Conservation (phyloP, 169 alveolate species). For the Plasmodium gaboni region DNA sequence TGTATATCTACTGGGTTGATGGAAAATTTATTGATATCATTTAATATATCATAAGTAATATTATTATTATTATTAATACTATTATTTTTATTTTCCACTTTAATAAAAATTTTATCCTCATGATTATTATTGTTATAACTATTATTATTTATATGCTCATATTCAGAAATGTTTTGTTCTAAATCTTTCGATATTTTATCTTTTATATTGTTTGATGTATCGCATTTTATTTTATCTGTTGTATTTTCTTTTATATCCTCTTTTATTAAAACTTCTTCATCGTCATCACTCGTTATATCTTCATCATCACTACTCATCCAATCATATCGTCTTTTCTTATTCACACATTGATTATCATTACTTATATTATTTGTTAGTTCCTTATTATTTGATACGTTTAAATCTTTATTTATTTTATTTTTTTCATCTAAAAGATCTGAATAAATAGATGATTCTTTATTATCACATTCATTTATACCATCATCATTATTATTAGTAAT, state of each 20-base stretch:
- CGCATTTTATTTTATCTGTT: neutral
- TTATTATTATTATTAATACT: neutral
- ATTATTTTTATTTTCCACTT: slow-evolving; percentile 1
- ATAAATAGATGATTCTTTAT: neutral
- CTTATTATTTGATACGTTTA: no score
- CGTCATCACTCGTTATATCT: slow-evolving; percentile 70
- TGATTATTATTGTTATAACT: neutral
- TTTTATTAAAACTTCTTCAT: slow-evolving; percentile 9
- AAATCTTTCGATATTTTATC: neutral
- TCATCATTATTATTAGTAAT: slow-evolving; percentile 2
- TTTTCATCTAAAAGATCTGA: slow-evolving; percentile 15
- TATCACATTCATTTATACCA: neutral
- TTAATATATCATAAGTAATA: slow-evolving; percentile 36
- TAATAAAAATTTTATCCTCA: neutral
- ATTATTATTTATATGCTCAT: slow-evolving; percentile 1
- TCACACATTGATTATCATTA: slow-evolving; percentile 18
- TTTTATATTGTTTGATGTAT: neutral
- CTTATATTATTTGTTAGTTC: neutral
- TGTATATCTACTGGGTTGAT: slow-evolving; percentile 54
- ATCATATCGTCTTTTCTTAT: slow-evolving; percentile 57
- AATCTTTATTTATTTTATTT: neutral
- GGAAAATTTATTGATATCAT: slow-evolving; percentile 68
- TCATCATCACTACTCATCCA: slow-evolving; percentile 79
- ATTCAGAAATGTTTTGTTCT: neutral
- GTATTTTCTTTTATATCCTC: slow-evolving; percentile 11